Conservation (phyloP, 805 yeast genomes). For the Kodamaea nitidulidarum region DNA sequence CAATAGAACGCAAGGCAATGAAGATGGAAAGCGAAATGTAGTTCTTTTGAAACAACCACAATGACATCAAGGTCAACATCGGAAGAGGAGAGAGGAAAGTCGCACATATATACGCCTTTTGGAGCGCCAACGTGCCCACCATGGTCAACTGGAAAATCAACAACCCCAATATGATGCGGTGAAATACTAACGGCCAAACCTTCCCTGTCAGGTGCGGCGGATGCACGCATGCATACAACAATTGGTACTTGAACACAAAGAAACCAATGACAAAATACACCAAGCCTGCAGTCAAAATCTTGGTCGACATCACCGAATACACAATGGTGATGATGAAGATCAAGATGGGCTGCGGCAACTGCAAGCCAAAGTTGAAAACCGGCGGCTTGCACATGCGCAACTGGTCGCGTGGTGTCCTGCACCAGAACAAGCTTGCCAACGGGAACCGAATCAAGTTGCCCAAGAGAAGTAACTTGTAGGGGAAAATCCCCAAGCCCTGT, state of each 20-base stretch:
- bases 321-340: constrained; percentile 80
- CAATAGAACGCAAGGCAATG: constrained; percentile 82
- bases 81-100: constrained; percentile 74
- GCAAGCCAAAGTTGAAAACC: constrained; percentile 85
- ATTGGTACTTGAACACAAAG: constrained; percentile 85
- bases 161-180: constrained; percentile 78
- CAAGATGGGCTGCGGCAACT: constrained; percentile 86
- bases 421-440: constrained; percentile 46
- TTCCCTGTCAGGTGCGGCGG: constrained; percentile 96
- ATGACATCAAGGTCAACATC: constrained; percentile 54
- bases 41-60: constrained; percentile 79
- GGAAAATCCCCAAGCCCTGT: constrained; percentile 86
- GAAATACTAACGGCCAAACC: constrained; percentile 88
- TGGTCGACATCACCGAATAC: constrained; percentile 86
- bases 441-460: constrained; percentile 79
- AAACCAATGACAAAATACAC: constrained; percentile 82
- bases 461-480: constrained; percentile 75
- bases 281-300: constrained; percentile 79
- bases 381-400: constrained; percentile 79
- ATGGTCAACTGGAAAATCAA: constrained; percentile 84
- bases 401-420: constrained; percentile 82
- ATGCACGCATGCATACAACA: constrained; percentile 86
- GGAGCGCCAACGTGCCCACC: constrained; percentile 84
- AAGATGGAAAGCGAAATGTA: constrained; percentile 78
- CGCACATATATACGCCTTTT: constrained; percentile 74